Percentiles rank a stretch among this genome's conserved stretches.
These are phyloP conservation scores for Claviceps maximensis DNA, from an alignment of 2,329 filamentous ascomycete species.

Conservation along the genomic window DNA sequence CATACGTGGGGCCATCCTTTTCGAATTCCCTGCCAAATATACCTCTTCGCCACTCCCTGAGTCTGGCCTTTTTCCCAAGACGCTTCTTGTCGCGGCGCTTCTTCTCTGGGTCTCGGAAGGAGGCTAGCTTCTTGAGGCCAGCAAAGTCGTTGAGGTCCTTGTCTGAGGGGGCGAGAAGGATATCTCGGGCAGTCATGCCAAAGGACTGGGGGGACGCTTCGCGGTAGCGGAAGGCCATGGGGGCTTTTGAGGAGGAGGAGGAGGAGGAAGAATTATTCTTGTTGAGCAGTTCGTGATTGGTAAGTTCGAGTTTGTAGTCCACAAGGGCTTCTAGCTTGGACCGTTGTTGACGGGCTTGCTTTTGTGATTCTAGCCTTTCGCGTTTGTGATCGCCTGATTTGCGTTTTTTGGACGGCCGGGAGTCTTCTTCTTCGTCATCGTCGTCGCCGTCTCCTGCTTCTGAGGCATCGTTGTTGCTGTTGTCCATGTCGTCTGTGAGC, in stretches of 20 bases:
- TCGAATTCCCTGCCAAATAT: constrained; percentile 48
- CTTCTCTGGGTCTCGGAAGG: constrained; percentile 78
- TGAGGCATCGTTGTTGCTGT: constrained; percentile 16
- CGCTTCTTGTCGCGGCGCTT: constrained; percentile 81
- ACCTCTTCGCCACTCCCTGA: constrained; percentile 70
- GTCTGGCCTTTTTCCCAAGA: constrained; percentile 80
- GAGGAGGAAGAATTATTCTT: background rate
- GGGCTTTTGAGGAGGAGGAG: constrained; percentile 26
- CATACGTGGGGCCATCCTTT: constrained; percentile 42
- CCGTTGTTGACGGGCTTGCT: constrained; percentile 66
- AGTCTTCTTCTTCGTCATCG: constrained; percentile 29
- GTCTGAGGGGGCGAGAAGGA: constrained; percentile 78
- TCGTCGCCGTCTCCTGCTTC: constrained; percentile 18
- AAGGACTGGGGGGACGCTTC: constrained; percentile 86
- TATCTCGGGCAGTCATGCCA: constrained; percentile 79
- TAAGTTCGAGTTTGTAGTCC: constrained; percentile 65
- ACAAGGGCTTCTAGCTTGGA: constrained; percentile 76
- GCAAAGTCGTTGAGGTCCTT: constrained; percentile 77
- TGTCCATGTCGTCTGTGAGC: constrained; percentile 32
- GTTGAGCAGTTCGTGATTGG: constrained; percentile 45
- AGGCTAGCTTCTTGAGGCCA: constrained; percentile 86
- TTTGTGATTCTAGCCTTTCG: constrained; percentile 46
- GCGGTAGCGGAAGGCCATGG: constrained; percentile 65
- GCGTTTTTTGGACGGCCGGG: constrained; percentile 42
- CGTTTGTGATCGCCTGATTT: constrained; percentile 47